Base-by-base conservation (phyloP, 371 early-diverging fungal genomes). In the Coemansia sp. region DNA sequence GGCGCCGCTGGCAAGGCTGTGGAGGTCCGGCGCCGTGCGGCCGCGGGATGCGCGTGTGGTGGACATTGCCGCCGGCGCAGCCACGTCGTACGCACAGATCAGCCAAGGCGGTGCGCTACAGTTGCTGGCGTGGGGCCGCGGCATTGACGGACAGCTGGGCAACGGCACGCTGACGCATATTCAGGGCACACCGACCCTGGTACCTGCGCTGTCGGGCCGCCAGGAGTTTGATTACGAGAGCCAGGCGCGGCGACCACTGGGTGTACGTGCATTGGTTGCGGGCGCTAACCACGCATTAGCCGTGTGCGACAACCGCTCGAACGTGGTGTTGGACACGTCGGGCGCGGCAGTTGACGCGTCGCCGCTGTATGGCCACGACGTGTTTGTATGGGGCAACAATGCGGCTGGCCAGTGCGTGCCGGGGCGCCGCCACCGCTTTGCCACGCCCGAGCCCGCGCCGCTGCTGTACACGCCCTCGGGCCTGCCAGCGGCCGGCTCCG, bases 91-190 rank as follows among this genome's bases (percentile, higher is more conserved):
- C 29, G 52, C 63, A 6, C 64, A 64, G 24, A 40, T 67, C 42
- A 24, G 52, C 6, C 57, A 58, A n/a, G 60, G 47, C 33, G 12
- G 43, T 4, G 37, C 18, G n/a, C 29, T 50, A 7, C 50, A 44
- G 29, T 49, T 72, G 39, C 52, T 72, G 16, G 37, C 72, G 6
- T 67, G 59, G 44, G 72, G 72, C n/a, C 50, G 64, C 12, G 72
- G 72, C 7, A 72, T 72, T 34, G 63, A 72, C 37, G 72, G 72
- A 11, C 72, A 72, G 54, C 67, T 72, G 14, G 72, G 72, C 2
- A 58, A 50, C 34, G 60, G 67, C 1, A 46, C 63, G 5, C 29
- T 72, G 24, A 39, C 63, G 12, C 72, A 72, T 51, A 60, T 67
- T 38, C 72, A 67, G 43, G 72, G 72, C 16, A 42, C 14, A 0